A percentile compares a stretch with the other conserved stretches of the same genome.
Conservation (phyloP, 1,284 basidiomycete species). For the Inonotus obliquus region DNA sequence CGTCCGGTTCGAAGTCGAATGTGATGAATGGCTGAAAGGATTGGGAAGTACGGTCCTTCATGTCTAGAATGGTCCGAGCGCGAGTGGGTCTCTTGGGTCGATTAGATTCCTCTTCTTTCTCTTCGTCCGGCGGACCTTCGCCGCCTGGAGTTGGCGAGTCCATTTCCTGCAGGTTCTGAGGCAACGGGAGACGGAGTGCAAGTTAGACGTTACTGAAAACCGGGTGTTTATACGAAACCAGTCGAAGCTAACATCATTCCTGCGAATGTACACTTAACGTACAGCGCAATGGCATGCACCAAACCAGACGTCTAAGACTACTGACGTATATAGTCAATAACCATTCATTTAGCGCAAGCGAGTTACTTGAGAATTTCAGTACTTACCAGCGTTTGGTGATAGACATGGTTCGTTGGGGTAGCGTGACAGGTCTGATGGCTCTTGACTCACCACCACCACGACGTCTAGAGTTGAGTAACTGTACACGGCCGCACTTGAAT, state of each 20-base stretch:
- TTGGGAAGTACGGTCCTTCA: background rate
- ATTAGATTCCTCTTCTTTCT: background rate
- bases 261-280: background rate
- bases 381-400: background rate
- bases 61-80: background rate
- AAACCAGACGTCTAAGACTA: background rate
- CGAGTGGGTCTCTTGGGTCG: background rate
- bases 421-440: background rate
- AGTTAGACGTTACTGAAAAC: background rate
- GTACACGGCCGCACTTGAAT: background rate
- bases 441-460: background rate
- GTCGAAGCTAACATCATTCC: background rate
- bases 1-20: conserved; percentile 9
- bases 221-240: background rate
- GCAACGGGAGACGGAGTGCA: background rate
- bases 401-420: background rate
- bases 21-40: conserved; percentile 10
- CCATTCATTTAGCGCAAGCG: background rate
- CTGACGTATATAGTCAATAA: background rate
- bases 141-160: background rate
- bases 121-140: background rate
- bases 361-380: background rate
- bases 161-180: background rate
- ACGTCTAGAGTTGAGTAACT: too few relatives aligned
- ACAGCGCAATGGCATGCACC: too few relatives aligned